These are phyloP conservation scores for Hemisphaericaspora nanyangensis DNA, from an alignment of 805 yeast genomes.

Conservation along the genomic window DNA sequence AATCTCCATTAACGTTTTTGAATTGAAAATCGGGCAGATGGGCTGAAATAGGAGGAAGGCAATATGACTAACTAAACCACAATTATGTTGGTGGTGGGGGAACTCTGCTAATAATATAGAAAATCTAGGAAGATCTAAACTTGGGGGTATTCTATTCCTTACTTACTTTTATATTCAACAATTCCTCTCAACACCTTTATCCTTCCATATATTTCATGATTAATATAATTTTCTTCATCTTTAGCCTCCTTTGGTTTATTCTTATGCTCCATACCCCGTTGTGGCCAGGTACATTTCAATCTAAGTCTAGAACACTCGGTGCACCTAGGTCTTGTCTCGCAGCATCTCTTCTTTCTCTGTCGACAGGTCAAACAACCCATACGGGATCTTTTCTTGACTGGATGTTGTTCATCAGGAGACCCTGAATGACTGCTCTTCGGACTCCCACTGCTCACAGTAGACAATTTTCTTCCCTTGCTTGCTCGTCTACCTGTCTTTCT, in stretches of 20 bases:
- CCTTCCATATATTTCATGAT: conserved; percentile 53
- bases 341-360: conserved; percentile 72
- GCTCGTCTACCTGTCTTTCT: background rate
- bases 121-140: too few species aligned
- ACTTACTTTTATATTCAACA: conserved; percentile 41
- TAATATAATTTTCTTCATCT: conserved; percentile 48
- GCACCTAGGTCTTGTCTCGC: conserved; percentile 66
- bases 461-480: background rate
- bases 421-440: background rate
- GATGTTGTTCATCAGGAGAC: conserved; percentile 5
- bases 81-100: too few species aligned
- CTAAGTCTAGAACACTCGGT: conserved; percentile 63
- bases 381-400: conserved; percentile 49
- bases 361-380: conserved; percentile 80
- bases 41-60: too few species aligned
- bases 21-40: too few species aligned
- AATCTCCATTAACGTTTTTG: too few species aligned
- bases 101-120: too few species aligned
- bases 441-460: background rate
- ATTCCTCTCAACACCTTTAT: conserved; percentile 63
- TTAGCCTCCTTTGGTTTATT: conserved; percentile 51
- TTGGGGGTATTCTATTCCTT: too few species aligned
- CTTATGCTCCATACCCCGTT: conserved; percentile 63
- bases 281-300: conserved; percentile 69
- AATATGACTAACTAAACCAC: too few species aligned